These are phyloP conservation scores for Adiantum capillusveneris DNA, from an alignment of 75 land plant species.

Conservation along the genomic window DNA sequence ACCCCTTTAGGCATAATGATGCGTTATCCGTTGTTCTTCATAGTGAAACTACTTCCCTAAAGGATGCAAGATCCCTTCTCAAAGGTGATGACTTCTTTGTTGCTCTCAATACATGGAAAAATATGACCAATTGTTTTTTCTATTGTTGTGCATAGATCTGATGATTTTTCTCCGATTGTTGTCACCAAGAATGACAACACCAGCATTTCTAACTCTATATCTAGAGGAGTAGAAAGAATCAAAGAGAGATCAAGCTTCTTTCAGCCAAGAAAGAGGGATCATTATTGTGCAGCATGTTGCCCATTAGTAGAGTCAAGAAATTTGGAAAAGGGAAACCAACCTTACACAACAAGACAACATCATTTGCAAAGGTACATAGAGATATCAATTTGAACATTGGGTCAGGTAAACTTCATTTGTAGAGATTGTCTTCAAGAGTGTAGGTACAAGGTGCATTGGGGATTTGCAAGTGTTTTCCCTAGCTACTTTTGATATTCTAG, in stretches of 20 bases:
- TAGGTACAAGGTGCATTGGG: no score
- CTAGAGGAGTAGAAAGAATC: slow-evolving; percentile 15
- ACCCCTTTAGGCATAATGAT: slow-evolving; percentile 29
- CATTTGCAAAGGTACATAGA: slow-evolving; percentile 36
- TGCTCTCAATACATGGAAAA: slow-evolving; percentile 6
- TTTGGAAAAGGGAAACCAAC: slow-evolving; percentile 51
- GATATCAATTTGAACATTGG: no score
- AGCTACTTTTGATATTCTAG: no score
- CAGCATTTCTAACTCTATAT: slow-evolving; percentile 13
- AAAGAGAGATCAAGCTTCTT: slow-evolving; percentile 4
- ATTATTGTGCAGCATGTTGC: background rate
- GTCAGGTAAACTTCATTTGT: no score
- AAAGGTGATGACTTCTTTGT: slow-evolving; percentile 8
- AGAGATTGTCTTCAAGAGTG: no score
- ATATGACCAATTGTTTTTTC: slow-evolving; percentile 9
- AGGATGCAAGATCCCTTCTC: slow-evolving; percentile 14
- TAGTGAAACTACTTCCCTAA: background rate
- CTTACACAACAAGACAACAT: slow-evolving; percentile 73
- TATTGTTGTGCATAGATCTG: slow-evolving; percentile 30
- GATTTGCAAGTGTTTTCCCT: no score
- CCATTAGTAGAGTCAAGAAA: background rate
- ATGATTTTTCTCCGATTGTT: slow-evolving; percentile 16
- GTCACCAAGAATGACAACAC: slow-evolving; percentile 11
- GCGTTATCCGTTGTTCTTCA: slow-evolving; percentile 1
- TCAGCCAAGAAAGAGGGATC: slow-evolving; percentile 9